Conservation (phyloP, 2,329 filamentous ascomycete species). For the Fusarium phyllophilum region DNA sequence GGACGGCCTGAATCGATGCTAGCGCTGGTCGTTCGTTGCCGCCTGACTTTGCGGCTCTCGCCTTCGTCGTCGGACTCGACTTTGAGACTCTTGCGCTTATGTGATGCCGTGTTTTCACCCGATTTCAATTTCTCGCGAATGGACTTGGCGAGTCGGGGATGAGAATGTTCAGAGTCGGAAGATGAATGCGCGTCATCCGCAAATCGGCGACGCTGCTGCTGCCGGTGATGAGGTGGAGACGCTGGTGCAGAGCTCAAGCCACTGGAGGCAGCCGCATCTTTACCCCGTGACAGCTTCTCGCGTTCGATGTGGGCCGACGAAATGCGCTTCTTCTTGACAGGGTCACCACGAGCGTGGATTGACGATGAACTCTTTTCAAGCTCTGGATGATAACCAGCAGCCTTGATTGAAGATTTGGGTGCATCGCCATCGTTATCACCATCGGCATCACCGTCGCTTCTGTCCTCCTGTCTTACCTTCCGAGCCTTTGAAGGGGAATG, state of each 20-base stretch:
- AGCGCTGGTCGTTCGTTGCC: constrained; percentile 61
- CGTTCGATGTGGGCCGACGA: constrained; percentile 51
- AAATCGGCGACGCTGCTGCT: constrained; percentile 47
- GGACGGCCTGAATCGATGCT: constrained; percentile 50
- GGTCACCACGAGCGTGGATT: constrained; percentile 47
- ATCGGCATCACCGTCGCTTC: constrained; percentile 63
- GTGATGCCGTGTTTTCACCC: constrained; percentile 57
- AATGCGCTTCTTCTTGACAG: constrained; percentile 62
- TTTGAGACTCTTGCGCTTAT: constrained; percentile 65
- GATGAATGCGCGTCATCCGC: constrained; percentile 56
- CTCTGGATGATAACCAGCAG: constrained; percentile 46
- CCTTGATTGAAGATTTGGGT: constrained; percentile 48
- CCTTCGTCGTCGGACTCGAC: constrained; percentile 68
- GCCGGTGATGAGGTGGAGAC: constrained; percentile 58
- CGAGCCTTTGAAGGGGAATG: constrained; percentile 71
- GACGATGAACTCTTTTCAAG: constrained; percentile 49
- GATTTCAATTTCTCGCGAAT: constrained; percentile 60
- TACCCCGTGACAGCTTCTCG: constrained; percentile 53
- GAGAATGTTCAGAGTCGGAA: constrained; percentile 65
- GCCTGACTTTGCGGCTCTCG: constrained; percentile 63
- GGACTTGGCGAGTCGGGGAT: constrained; percentile 55
- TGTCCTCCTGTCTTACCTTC: constrained; percentile 73
- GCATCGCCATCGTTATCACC: constrained; percentile 48
- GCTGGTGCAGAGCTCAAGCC: constrained; percentile 68
- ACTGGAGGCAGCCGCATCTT: constrained; percentile 61